Conservation (phyloP, 345 rosid species). For the Boechera divaricarpa region DNA sequence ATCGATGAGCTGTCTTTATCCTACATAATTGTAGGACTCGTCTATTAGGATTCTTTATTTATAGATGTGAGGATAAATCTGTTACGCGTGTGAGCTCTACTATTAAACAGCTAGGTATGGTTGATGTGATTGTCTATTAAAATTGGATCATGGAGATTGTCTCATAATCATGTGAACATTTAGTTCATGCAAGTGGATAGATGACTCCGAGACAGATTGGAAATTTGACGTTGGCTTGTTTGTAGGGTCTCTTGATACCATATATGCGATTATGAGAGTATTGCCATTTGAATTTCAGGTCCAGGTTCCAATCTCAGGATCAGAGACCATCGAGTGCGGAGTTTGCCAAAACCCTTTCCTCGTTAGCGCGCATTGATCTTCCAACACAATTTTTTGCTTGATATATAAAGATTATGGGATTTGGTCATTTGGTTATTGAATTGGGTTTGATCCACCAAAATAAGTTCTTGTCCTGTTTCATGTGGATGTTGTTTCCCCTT, state of each 20-base stretch:
- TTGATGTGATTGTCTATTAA: background rate
- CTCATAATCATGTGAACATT: background rate
- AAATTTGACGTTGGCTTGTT: constrained; percentile 5
- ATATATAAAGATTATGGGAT: constrained; percentile 24
- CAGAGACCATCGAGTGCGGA: constrained; percentile 98
- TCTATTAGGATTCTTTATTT: constrained; percentile 5
- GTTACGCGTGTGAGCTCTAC: background rate
- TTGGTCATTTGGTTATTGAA: constrained; percentile 33
- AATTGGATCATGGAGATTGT: constrained; percentile 26
- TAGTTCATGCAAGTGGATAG: constrained; percentile 1
- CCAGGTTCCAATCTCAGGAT: constrained; percentile 97
- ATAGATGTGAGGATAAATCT: background rate
- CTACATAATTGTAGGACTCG: background rate
- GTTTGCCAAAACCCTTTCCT: constrained; percentile 98
- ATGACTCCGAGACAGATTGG: background rate
- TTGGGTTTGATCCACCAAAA: constrained; percentile 34
- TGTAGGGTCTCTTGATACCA: constrained; percentile 2
- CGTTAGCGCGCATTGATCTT: constrained; percentile 77
- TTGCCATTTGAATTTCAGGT: constrained; percentile 58
- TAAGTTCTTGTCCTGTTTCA: constrained; percentile 30
- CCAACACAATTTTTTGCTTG: constrained; percentile 23
- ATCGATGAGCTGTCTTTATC: background rate
- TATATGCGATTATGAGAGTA: constrained; percentile 4
- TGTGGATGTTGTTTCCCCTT: constrained; percentile 21
- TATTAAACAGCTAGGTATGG: background rate